Evolutionary conservation across 2,329 filamentous ascomycete genomes (phyloP).

Genomic region (Penicillium aurantiogriseum): DNA sequence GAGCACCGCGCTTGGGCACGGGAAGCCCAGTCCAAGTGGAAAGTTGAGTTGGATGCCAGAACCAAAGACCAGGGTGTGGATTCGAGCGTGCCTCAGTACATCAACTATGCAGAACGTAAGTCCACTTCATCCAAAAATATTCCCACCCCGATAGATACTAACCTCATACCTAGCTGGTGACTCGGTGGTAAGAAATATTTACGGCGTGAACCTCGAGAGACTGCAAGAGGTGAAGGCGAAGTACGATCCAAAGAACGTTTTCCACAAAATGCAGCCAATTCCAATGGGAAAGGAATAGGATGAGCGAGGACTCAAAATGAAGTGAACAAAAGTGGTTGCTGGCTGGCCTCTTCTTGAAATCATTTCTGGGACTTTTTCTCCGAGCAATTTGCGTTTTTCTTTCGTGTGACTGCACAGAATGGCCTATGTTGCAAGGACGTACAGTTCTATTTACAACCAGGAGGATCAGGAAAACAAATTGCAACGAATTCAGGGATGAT

Average conservation of each 20-base stretch:
- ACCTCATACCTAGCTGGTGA: constrained; percentile 30
- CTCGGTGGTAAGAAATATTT: constrained; percentile 39
- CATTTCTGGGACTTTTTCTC: background rate
- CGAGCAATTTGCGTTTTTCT: too few relatives aligned
- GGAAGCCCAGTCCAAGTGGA: constrained; percentile 30
- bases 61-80: background rate
- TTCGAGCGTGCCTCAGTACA: constrained; percentile 33
- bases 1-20: constrained; percentile 43
- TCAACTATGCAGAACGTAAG: constrained; percentile 39
- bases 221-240: constrained; percentile 46
- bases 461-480: background rate
- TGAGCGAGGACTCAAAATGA: background rate
- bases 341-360: too few relatives aligned
- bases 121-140: background rate
- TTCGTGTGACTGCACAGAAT: background rate
- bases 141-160: background rate
- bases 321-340: background rate
- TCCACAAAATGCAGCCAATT: constrained; percentile 46
- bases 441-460: background rate
- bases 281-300: background rate
- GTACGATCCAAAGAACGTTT: constrained; percentile 50
- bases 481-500: background rate
- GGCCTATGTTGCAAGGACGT: background rate
- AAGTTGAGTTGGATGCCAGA: constrained; percentile 21
- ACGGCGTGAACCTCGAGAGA: constrained; percentile 45